Conservation (phyloP, 202 grass and related monocot species). For the Zizania palustris region DNA sequence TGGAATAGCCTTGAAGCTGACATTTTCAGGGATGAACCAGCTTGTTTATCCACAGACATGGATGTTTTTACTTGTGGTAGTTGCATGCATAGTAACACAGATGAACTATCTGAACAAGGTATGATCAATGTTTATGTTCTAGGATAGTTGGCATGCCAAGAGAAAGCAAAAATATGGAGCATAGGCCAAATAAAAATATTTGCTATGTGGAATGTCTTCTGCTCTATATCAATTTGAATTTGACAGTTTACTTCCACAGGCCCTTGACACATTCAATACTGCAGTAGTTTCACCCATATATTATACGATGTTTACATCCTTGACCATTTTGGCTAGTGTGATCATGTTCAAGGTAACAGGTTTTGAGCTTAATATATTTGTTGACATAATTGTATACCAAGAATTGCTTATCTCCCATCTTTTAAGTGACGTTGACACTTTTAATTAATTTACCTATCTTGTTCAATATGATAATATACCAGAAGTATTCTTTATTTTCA, state of each 20-base stretch:
- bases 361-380: constrained; percentile 38
- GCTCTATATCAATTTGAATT: constrained; percentile 29
- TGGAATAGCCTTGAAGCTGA: constrained; percentile 95
- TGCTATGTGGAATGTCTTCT: constrained; percentile 4
- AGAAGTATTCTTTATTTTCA: constrained; percentile 16
- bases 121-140: constrained; percentile 30
- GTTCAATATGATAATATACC: constrained; percentile 15
- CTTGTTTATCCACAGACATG: constrained; percentile 93
- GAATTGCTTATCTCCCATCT: background rate
- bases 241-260: constrained; percentile 59
- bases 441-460: background rate
- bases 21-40: constrained; percentile 98
- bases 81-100: constrained; percentile 81
- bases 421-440: background rate
- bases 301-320: constrained; percentile 98
- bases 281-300: constrained; percentile 98
- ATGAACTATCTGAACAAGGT: constrained; percentile 99
- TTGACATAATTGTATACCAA: constrained; percentile 30
- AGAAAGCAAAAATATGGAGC: background rate
- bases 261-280: constrained; percentile 99
- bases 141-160: background rate
- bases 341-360: constrained; percentile 96
- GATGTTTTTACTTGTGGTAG: constrained; percentile 80
- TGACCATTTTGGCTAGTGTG: constrained; percentile 99
- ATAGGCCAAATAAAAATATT: background rate